Evolutionary conservation across 352 stramenopile species (phyloP).

Genomic region (Globisporangium paroecandrum): DNA sequence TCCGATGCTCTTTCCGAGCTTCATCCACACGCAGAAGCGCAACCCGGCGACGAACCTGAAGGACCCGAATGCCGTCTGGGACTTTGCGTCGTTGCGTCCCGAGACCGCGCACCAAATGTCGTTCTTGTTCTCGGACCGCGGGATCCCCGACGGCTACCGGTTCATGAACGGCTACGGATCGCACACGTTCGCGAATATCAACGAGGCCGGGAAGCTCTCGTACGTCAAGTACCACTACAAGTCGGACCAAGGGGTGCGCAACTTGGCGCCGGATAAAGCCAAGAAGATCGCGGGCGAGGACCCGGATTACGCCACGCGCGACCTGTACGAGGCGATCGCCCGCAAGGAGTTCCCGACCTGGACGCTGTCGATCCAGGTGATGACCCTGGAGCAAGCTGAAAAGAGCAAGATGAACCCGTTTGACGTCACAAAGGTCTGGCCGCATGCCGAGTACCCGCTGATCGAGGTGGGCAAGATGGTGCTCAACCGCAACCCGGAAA

Average conservation of each 20-base stretch:
- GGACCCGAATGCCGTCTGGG: slow-evolving; percentile 88
- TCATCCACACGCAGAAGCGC: slow-evolving; percentile 93
- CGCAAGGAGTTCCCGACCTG: slow-evolving; percentile 78
- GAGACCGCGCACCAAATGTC: slow-evolving; percentile 89
- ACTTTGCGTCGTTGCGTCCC: slow-evolving; percentile 89
- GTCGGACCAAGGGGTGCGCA: slow-evolving; percentile 87
- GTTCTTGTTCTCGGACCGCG: slow-evolving; percentile 88
- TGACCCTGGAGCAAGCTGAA: slow-evolving; percentile 74
- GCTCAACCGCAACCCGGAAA: slow-evolving; percentile 89
- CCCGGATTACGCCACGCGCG: slow-evolving; percentile 87
- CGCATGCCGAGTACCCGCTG: slow-evolving; percentile 82
- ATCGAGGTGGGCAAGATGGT: slow-evolving; percentile 84
- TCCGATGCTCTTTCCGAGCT: slow-evolving; percentile 89
- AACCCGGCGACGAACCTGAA: slow-evolving; percentile 85
- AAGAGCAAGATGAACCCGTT: slow-evolving; percentile 81
- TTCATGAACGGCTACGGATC: slow-evolving; percentile 92
- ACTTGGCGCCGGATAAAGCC: slow-evolving; percentile 78
- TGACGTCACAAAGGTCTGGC: slow-evolving; percentile 92
- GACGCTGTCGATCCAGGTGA: slow-evolving; percentile 91
- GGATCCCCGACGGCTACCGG: slow-evolving; percentile 84
- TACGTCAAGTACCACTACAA: slow-evolving; percentile 95
- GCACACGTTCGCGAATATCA: slow-evolving; percentile 91
- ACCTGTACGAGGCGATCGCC: slow-evolving; percentile 90
- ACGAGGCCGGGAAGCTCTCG: slow-evolving; percentile 59
- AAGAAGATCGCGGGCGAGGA: slow-evolving; percentile 60